Evolutionary conservation across 257 asterid species (phyloP).

Genomic region (Ophiorrhiza pumila): DNA sequence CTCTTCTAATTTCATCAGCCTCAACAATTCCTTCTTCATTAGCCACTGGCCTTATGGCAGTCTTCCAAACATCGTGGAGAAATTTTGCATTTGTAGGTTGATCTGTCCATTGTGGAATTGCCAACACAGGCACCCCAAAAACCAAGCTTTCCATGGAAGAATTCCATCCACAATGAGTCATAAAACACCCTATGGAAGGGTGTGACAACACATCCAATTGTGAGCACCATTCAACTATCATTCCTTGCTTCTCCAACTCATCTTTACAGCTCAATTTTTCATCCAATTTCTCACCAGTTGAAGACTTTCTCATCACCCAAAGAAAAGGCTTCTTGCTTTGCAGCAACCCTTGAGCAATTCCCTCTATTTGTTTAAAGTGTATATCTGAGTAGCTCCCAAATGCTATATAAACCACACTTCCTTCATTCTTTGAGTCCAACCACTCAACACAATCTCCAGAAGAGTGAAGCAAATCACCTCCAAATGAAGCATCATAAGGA

Average conservation of each 20-base stretch:
- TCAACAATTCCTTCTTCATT: constrained; percentile 15
- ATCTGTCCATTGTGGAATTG: constrained; percentile 49
- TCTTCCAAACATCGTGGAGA: constrained; percentile 45
- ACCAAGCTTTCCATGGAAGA: constrained; percentile 42
- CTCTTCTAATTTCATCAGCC: constrained; percentile 33
- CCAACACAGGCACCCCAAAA: constrained; percentile 40
- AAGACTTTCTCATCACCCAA: constrained; percentile 23
- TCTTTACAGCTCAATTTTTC: constrained; percentile 19
- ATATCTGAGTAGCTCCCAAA: constrained; percentile 44
- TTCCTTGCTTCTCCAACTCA: constrained; percentile 17
- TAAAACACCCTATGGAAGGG: constrained; percentile 26
- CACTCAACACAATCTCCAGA: constrained; percentile 16
- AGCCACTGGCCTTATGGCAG: constrained; percentile 30
- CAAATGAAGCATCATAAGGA: constrained; percentile 31
- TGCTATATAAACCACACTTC: constrained; percentile 41
- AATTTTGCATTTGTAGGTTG: constrained; percentile 48
- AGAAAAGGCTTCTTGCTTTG: constrained; percentile 26
- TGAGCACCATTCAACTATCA: constrained; percentile 30
- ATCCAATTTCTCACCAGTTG: not conserved
- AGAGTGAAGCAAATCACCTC: constrained; percentile 29
- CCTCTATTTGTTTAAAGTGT: constrained; percentile 27
- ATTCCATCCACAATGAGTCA: constrained; percentile 52
- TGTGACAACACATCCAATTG: constrained; percentile 29
- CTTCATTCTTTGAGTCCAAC: constrained; percentile 23
- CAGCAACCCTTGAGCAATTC: constrained; percentile 22